Evolutionary conservation across 352 stramenopile species (phyloP), one percentile per base, ranked within the genome.

Genomic region (Pythium folliculosum): DNA sequence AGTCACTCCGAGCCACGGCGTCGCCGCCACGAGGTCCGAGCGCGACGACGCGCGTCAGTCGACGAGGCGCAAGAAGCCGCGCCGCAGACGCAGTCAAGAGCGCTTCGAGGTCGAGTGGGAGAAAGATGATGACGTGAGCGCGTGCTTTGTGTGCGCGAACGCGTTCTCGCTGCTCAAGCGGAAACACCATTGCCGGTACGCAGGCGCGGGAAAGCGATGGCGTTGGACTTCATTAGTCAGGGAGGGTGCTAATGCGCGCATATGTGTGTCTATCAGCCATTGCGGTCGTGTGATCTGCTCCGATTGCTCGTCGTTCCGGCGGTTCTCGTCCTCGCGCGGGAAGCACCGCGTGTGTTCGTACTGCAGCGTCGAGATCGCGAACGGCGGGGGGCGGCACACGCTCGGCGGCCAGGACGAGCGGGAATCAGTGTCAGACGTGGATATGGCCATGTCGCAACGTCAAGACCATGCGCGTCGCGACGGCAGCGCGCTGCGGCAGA

Each of bases 201-300:
- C 63, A 2, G 1, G 32, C 3, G 25, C 6, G 35, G 35, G 14
- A 38, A 47, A 21, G 37, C 3, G 5, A 32, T 32, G n/a, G 27
- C 10, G 7, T 22, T 13, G 32, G 12, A 23, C 19, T 35, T 19
- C 21, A 37, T 35, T 40, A 16, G 1, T 14, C 5, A 49, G 4
- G 16, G 44, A 47, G 14, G 37, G 3, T 17, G 37, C 40, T 47
- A n/a, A 47, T n/a, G 40, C n/a, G 17, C 17, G 40, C 4, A 47
- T 47, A 7, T 47, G 40, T 47, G 40, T 47, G 40, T n/a, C 12
- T 61, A 56, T 10, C 47, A 85, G 77, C 16, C 62, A 73, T 37
- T 93, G 85, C 23, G 85, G 85, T 7, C 80, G 80, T 21, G 80
- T 93, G 55, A 90, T 93, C 68, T 93, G 85, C 66, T 83, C 81